Evolutionary conservation across 352 stramenopile species (phyloP), one percentile per base, ranked within the genome.

Genomic region (Pythium oligandrum): DNA sequence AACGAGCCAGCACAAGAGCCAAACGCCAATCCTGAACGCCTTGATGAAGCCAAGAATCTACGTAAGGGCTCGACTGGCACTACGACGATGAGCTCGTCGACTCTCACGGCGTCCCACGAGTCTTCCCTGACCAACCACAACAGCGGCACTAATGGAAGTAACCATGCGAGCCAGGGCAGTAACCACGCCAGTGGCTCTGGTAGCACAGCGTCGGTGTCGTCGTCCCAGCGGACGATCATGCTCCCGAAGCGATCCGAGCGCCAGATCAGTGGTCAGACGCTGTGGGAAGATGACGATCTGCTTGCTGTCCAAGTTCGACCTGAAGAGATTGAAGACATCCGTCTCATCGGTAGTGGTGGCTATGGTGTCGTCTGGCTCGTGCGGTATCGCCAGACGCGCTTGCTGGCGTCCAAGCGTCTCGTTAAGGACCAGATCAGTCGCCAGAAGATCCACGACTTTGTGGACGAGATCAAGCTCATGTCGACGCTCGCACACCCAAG

Each of bases 391-490:
- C 53, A 59, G 12, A 70, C 57, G 6, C 57, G 70, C 5, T 40
- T 77, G 0, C 30, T 83, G 0, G 73, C 76, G 4, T 85, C 70
- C 8, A 88, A 88, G 53, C 68, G 75, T 3, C 58, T 86, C 35
- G 67, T 71, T 33, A 55, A 59, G 4, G 74, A 83, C 49, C 64
- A 86, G 12, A 53, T 73, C 2, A 83, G 65, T 3, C 64, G 65
- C 5, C 59, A 77, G 33, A 64, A 68, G 10, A 80, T 63, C 0
- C 61, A 75, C 8, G 54, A 62, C 6, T 92, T 94, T 33, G 56
- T 88, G 8, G 65, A 60, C 7, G 83, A 94, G 57, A 87, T 93
- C 64, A 90, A 87, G 50, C 70, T 93, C 48, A 68, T 86, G 4
- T 60, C 73, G 2, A 55, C 60, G 31, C 63, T 93, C 3, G 67